Percentiles rank a stretch among this genome's conserved stretches.
phyloP scores from a whole-genome alignment of 2,329 filamentous ascomycete genomes.

The Colletotrichum tropicicola region DNA sequence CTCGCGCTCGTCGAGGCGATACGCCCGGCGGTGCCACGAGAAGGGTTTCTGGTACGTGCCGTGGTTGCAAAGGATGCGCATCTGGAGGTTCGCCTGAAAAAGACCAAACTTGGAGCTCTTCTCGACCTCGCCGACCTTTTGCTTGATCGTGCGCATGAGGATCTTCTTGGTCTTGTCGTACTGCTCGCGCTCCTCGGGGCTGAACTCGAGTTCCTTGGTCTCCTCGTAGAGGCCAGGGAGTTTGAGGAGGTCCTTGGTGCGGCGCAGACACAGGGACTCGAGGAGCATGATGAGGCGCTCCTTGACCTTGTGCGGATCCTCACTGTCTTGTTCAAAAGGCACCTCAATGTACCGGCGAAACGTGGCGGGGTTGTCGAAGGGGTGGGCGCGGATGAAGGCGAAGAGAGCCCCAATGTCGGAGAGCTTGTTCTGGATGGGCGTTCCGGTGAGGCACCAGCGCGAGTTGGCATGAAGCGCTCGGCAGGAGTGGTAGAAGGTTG shows the following conservation, averaged over 20 bases:
- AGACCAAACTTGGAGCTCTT: slow-evolving; percentile 49
- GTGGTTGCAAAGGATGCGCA: slow-evolving; percentile 59
- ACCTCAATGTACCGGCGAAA: slow-evolving; percentile 55
- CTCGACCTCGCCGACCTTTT: slow-evolving; percentile 45
- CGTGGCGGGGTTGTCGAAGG: slow-evolving; percentile 47
- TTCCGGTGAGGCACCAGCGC: slow-evolving; percentile 63
- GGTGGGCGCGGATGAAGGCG: slow-evolving; percentile 53
- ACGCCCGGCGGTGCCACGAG: slow-evolving; percentile 46
- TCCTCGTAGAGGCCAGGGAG: slow-evolving; percentile 40
- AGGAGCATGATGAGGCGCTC: slow-evolving; percentile 43
- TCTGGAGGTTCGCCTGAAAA: slow-evolving; percentile 55
- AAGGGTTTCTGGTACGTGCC: slow-evolving; percentile 56
- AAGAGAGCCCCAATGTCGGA: slow-evolving; percentile 61
- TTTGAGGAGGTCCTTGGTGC: slow-evolving; percentile 49
- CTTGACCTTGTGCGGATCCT: slow-evolving; percentile 30
- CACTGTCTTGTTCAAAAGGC: slow-evolving; percentile 44
- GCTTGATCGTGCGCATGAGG: slow-evolving; percentile 46
- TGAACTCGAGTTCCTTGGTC: slow-evolving; percentile 41
- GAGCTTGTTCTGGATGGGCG: slow-evolving; percentile 62
- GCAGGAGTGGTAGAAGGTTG: slow-evolving; percentile 52
- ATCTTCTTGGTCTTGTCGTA: slow-evolving; percentile 46
- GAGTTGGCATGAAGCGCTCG: slow-evolving; percentile 49
- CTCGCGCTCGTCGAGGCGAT: slow-evolving; percentile 41
- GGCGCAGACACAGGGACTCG: slow-evolving; percentile 49
- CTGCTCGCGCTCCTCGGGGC: slow-evolving; percentile 38